Base-by-base conservation (phyloP, 495 filamentous ascomycete genomes). In the Aspergillus diversus region DNA sequence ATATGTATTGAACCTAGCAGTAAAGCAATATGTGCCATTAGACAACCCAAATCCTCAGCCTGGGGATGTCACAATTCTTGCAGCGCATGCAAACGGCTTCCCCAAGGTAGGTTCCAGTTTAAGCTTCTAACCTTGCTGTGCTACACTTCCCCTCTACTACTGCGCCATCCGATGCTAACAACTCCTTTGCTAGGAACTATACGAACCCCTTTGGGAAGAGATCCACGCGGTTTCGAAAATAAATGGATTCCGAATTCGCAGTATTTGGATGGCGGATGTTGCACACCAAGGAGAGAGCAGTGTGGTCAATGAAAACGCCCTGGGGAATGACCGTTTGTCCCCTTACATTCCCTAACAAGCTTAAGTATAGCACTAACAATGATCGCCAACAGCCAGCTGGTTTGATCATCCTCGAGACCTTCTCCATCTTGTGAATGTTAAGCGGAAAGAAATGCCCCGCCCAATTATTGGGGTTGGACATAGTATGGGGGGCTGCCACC, bases 381-480 rank as follows among this genome's bases (percentile, higher is more conserved):
- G 35, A n/a, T 33, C 39, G 9, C 17, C 31, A 59, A 68, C 66
- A 90, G 88, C 91, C 8, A 86, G 81, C 66, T 99, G 95, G 95
- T 81, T 86, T 54, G 95, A 99, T 76, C 87, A 96, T 74, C 75
- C 91, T 16, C 85, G 95, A 52, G 95, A 99, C 75, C 83, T 97
- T 11, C 83, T 96, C n/a, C 86, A 92, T 66, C 83, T 97, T 70
- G 83, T 95, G 76, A 97, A 97, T 75, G 79, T 84, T 48, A 93
- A 97, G 76, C 90, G 92, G 34, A 75, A 81, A 7, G 75, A 91
- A 60, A 96, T 98, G 91, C 87, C 90, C 4, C 89, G 91, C 11
- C 94, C 95, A 5, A 75, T 97, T n/a, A 76, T 97, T 60, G 95
- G 93, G 33, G 72, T 99, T 4, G 95, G 95, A 21, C 95, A 99